phyloP scores from a whole-genome alignment of 2,329 filamentous ascomycete genomes.

The Magnaporthales sp. region DNA sequence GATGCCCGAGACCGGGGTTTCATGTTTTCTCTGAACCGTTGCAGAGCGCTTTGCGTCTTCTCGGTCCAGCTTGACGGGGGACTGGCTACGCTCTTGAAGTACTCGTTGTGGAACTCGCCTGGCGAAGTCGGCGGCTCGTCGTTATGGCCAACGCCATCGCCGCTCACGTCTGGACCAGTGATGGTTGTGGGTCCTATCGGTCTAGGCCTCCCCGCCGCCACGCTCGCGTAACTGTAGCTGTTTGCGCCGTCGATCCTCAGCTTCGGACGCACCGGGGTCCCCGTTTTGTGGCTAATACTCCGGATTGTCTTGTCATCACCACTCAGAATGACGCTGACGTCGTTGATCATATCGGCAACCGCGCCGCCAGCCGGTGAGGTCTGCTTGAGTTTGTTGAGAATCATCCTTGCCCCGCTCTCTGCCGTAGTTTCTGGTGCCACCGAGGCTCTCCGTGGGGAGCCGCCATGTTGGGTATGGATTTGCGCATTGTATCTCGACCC shows the following conservation, averaged over 20 bases:
- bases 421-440: constrained; percentile 13
- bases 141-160: not conserved
- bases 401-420: constrained; percentile 31
- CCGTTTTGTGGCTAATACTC: not conserved
- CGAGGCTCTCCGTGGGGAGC: not conserved
- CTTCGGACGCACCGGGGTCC: not conserved
- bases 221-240: constrained; percentile 23
- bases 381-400: constrained; percentile 32
- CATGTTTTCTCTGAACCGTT: not conserved
- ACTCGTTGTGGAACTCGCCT: constrained; percentile 19
- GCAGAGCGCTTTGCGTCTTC: not conserved
- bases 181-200: not conserved
- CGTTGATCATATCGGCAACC: not conserved
- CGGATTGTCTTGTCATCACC: constrained; percentile 4
- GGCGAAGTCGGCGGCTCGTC: constrained; percentile 7
- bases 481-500: constrained; percentile 21
- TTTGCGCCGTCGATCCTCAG: constrained; percentile 11
- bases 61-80: constrained; percentile 22
- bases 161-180: not conserved
- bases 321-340: constrained; percentile 13
- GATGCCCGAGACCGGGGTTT: not conserved
- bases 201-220: constrained; percentile 9
- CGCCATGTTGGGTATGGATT: constrained; percentile 6
- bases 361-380: constrained; percentile 18
- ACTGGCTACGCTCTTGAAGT: not conserved